Conservation (phyloP, 1,284 basidiomycete genomes). For the Puccinia coronata region DNA sequence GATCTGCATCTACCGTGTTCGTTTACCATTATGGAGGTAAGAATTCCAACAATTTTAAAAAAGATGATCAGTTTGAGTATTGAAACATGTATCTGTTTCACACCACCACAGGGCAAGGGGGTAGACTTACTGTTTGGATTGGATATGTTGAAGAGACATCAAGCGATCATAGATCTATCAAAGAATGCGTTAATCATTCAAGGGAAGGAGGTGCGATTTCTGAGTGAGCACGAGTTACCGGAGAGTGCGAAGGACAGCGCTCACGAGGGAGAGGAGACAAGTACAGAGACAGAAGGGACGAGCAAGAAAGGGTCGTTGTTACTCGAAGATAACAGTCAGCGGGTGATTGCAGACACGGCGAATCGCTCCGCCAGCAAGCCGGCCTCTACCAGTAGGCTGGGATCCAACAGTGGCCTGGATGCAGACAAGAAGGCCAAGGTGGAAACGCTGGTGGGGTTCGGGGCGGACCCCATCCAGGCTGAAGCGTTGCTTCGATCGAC, state of each 20-base stretch:
- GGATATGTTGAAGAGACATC: conserved; percentile 97
- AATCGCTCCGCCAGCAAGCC: conserved; percentile 35
- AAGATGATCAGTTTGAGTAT: no score
- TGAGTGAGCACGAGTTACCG: conserved; percentile 91
- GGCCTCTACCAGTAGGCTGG: not conserved
- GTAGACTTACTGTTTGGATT: conserved; percentile 93
- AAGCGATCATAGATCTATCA: conserved; percentile 88
- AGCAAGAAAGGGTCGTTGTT: conserved; percentile 27
- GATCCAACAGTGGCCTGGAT: conserved; percentile 51
- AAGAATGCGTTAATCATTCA: conserved; percentile 86
- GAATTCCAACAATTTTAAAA: no score
- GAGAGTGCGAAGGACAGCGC: conserved; percentile 67
- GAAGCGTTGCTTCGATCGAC: conserved; percentile 74
- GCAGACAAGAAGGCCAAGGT: conserved; percentile 55
- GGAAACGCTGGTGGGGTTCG: conserved; percentile 68
- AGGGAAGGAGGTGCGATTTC: conserved; percentile 78
- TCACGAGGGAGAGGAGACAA: conserved; percentile 52
- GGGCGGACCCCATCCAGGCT: conserved; percentile 73
- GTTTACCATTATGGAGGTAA: conserved; percentile 90
- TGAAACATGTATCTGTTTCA: not conserved
- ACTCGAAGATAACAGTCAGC: conserved; percentile 37
- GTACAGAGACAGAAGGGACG: conserved; percentile 12
- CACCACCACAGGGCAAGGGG: conserved; percentile 70
- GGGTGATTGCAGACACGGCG: conserved; percentile 35
- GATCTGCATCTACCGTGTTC: conserved; percentile 79